Percentiles rank a stretch among this genome's conserved stretches.
Evolutionary conservation across 108 stramenopile genomes (phyloP).

Genomic region (Pinguiococcus pyrenoidosus): DNA sequence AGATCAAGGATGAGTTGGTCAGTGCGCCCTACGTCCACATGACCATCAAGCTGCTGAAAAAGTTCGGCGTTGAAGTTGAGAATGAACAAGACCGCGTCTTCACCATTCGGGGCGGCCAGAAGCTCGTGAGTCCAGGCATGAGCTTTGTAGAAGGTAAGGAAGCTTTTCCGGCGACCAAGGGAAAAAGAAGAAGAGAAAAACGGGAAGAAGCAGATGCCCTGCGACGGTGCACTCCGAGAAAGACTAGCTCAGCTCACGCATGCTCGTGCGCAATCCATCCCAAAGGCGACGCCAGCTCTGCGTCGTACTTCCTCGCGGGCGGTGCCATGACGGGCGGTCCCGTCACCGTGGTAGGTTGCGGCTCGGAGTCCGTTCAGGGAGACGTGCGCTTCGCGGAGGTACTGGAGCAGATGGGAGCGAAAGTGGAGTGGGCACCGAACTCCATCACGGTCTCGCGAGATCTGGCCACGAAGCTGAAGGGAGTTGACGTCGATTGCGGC

Average conservation of each 20-base stretch:
- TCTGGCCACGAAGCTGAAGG: constrained; percentile 53
- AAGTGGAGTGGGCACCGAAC: constrained; percentile 68
- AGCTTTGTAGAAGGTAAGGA: constrained; percentile 85
- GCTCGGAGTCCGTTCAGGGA: constrained; percentile 43
- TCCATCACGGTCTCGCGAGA: constrained; percentile 78
- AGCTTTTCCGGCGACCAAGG: too few relatives aligned
- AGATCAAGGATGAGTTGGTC: constrained; percentile 84
- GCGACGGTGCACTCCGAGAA: too few relatives aligned
- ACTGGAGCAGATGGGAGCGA: constrained; percentile 88
- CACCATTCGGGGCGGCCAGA: constrained; percentile 36
- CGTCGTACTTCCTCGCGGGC: constrained; percentile 89
- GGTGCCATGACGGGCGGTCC: constrained; percentile 88
- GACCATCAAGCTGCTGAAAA: constrained; percentile 88
- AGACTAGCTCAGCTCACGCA: too few relatives aligned
- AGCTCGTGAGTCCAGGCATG: constrained; percentile 50
- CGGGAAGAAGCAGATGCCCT: too few relatives aligned
- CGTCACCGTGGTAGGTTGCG: constrained; percentile 55
- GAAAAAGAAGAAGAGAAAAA: too few relatives aligned
- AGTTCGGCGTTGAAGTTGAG: constrained; percentile 58
- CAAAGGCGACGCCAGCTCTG: constrained; percentile 92
- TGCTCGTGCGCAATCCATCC: too few relatives aligned
- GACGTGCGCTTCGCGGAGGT: constrained; percentile 90
- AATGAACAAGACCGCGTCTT: constrained; percentile 17
- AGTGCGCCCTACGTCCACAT: constrained; percentile 86
- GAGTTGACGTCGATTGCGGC: constrained; percentile 84